phyloP scores from a whole-genome alignment of 805 yeast species.

The Metschnikowia vanudenii region DNA sequence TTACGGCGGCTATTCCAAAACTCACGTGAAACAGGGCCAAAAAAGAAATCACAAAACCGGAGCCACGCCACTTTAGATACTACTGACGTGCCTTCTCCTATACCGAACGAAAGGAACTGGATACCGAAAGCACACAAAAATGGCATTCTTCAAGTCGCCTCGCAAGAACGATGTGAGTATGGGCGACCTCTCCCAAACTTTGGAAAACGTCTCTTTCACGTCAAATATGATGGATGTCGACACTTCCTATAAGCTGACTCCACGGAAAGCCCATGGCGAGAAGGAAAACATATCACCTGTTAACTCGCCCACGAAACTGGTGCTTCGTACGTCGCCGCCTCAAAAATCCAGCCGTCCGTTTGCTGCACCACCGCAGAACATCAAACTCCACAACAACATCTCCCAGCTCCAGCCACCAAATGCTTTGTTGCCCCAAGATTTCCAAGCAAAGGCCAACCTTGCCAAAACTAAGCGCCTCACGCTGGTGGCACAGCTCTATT shows the following conservation, averaged over 20 bases:
- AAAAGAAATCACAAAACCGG: no score
- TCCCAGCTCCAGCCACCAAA: conserved; percentile 33
- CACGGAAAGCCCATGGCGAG: conserved; percentile 12
- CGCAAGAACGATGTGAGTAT: conserved; percentile 24
- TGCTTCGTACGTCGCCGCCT: conserved; percentile 29
- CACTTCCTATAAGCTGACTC: conserved; percentile 35
- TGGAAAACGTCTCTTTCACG: conserved; percentile 42
- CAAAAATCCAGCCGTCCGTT: conserved; percentile 8
- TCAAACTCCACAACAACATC: conserved; percentile 29
- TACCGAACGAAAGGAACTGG: no score
- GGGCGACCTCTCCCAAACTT: conserved; percentile 40
- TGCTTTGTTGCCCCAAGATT: conserved; percentile 41
- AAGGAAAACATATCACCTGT: conserved; percentile 31
- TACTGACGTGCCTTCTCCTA: no score
- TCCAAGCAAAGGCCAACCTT: conserved; percentile 56
- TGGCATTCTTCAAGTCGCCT: conserved; percentile 21
- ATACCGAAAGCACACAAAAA: no score
- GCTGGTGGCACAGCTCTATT: conserved; percentile 90
- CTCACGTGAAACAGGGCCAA: no score
- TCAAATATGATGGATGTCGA: conserved; percentile 40
- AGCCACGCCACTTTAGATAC: no score
- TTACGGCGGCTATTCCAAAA: no score
- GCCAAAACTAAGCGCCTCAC: conserved; percentile 83
- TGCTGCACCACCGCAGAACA: conserved; percentile 18
- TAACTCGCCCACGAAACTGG: conserved; percentile 27